These are phyloP conservation scores for Podospora bellae-mahoneyi DNA, from an alignment of 495 filamentous ascomycete species.

Conservation along the genomic window DNA sequence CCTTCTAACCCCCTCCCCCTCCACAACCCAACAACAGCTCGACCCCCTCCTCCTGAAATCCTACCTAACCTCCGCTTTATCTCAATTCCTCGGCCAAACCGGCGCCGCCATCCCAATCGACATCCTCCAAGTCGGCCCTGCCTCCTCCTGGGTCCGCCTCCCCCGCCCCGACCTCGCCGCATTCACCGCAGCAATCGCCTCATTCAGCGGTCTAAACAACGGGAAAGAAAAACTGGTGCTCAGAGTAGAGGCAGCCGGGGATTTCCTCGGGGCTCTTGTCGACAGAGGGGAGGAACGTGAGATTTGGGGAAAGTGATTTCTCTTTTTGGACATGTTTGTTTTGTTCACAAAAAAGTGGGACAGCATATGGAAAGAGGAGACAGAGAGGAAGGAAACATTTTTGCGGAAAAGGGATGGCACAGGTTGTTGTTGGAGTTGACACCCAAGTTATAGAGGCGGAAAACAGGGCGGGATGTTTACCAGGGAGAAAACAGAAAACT, in stretches of 20 bases:
- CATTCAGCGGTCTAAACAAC: slow-evolving; percentile 55
- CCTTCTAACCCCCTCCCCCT: slow-evolving; percentile 19
- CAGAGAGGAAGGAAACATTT: too few species aligned
- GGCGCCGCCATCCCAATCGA: slow-evolving; percentile 76
- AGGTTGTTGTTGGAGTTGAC: too few species aligned
- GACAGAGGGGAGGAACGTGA: slow-evolving; percentile 36
- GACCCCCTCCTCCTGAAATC: slow-evolving; percentile 2
- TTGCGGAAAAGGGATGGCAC: too few species aligned
- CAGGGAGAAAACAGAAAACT: too few species aligned
- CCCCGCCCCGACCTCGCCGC: slow-evolving; percentile 61
- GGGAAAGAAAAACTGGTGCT: slow-evolving; percentile 29
- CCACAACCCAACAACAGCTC: slow-evolving; percentile 10
- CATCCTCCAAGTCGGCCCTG: slow-evolving; percentile 62
- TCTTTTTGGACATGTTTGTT: not conserved
- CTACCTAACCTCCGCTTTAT: slow-evolving; percentile 66
- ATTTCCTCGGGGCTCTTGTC: slow-evolving; percentile 46
- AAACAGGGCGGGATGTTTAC: too few species aligned
- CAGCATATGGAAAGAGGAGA: too few species aligned
- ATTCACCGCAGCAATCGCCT: slow-evolving; percentile 61
- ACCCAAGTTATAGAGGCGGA: too few species aligned
- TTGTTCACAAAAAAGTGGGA: too few species aligned
- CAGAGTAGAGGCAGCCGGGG: slow-evolving; percentile 40
- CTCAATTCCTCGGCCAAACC: slow-evolving; percentile 73
- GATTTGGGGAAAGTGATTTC: slow-evolving; percentile 37
- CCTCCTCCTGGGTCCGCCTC: slow-evolving; percentile 63